Evolutionary conservation across 768 basidiomycete genomes (phyloP), one percentile per base, ranked within the genome.

Genomic region (Ramaria rubella): DNA sequence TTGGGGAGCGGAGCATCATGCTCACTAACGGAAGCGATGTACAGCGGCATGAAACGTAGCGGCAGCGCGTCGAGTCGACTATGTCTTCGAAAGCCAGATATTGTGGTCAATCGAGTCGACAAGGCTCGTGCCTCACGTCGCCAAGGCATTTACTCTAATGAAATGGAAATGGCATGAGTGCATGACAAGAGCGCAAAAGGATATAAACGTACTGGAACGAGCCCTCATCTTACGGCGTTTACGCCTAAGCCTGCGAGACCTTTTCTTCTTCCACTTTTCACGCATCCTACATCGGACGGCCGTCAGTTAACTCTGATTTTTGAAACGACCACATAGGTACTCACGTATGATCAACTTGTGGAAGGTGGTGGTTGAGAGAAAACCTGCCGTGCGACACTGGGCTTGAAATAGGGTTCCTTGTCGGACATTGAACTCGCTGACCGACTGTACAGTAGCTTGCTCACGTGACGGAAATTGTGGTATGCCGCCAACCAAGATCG

Each of bases 251-350:
- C 90, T 88, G 72, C 90, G 85, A 62, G 90, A 90, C 70, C 90
- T 82, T 81, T 93, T 93, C 77, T 93, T 93, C 84, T 91, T 91
- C 90, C 90, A 92, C 85, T 92, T 92, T 75, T 91, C 90, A 88
- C 90, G 90, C 90, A 91, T 92, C 62, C 81, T 86, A n/a, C 17
- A 11, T 19, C 31, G 23, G 0, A 12, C 7, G 11, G 24, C 29
- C 6, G 24, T 51, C n/a, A 23, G 7, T 2, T 24, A 48, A 27
- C 11, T 30, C 23, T 42, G 23, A 4, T 7, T 19, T 42, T 3
- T 11, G 1, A 48, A 11, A 24, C 27, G 8, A 27, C 17, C 24
- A 48, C 7, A 24, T 23, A 24, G n/a, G 31, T 36, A 42, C 53
- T 55, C 27, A 55, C 53, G 27, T 45, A 43, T 43, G 5, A 43